A percentile compares a stretch with the other conserved stretches of the same genome.
These are phyloP conservation scores for Conringia planisiliqua DNA, from an alignment of 345 rosid species.

Conservation along the genomic window DNA sequence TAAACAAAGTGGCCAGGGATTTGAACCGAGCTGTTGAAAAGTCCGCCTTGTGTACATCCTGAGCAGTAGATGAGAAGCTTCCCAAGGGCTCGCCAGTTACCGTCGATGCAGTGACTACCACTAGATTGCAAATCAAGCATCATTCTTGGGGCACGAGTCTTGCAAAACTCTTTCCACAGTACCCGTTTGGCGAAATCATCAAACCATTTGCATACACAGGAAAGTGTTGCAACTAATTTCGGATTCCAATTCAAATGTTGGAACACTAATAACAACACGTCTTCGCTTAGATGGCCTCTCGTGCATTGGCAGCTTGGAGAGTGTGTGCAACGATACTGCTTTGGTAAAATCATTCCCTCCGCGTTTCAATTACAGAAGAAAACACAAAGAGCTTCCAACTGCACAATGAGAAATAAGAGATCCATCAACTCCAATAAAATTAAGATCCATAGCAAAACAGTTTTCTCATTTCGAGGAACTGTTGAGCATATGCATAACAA, in stretches of 20 bases:
- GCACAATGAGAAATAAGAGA: not conserved
- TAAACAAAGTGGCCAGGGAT: constrained; percentile 92
- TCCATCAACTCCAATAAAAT: not conserved
- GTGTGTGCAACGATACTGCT: constrained; percentile 95
- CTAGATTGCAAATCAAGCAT: constrained; percentile 88
- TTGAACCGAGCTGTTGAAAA: constrained; percentile 57
- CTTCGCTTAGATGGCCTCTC: constrained; percentile 85
- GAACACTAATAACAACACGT: constrained; percentile 73
- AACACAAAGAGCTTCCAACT: constrained; percentile 5
- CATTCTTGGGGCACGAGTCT: constrained; percentile 90
- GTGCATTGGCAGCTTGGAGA: constrained; percentile 87
- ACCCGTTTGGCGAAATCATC: constrained; percentile 95
- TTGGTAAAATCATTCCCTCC: constrained; percentile 60
- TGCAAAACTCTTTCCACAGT: constrained; percentile 95
- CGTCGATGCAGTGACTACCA: constrained; percentile 92
- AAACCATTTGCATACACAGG: constrained; percentile 92
- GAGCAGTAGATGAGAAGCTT: constrained; percentile 95
- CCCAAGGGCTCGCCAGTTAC: constrained; percentile 96
- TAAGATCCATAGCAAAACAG: not conserved
- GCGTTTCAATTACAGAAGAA: constrained; percentile 5
- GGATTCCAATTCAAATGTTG: constrained; percentile 95
- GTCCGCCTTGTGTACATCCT: constrained; percentile 71
- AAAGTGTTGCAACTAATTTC: constrained; percentile 70
- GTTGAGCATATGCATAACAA: not conserved
- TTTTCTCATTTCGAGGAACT: not conserved